Evolutionary conservation across 2,329 filamentous ascomycete species (phyloP).

Genomic region (Zasmidium angulare): DNA sequence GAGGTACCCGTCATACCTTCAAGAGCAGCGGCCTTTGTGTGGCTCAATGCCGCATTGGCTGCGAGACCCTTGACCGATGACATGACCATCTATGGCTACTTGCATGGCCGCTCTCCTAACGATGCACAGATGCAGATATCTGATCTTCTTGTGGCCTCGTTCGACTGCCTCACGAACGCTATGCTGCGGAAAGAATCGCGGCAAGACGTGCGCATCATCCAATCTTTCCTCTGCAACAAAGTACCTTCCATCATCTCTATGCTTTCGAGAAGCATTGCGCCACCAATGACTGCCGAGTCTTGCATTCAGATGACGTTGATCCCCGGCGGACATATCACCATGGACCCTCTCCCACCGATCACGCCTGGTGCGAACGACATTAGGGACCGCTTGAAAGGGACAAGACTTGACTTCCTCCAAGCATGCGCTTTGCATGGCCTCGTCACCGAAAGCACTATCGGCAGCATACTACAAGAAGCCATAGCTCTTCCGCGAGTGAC

Average conservation of each 20-base stretch:
- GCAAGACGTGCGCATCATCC: conserved; percentile 67
- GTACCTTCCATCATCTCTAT: conserved; percentile 62
- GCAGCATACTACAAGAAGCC: conserved; percentile 79
- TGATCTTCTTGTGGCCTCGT: conserved; percentile 82
- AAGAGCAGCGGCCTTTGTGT: conserved; percentile 79
- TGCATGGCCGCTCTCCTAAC: conserved; percentile 83
- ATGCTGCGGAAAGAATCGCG: conserved; percentile 68
- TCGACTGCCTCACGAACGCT: conserved; percentile 85
- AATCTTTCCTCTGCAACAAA: conserved; percentile 82
- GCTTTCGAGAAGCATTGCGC: conserved; percentile 58
- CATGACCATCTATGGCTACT: conserved; percentile 70
- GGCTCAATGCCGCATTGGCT: conserved; percentile 78
- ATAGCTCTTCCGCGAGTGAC: conserved; percentile 72
- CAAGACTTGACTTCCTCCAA: conserved; percentile 81
- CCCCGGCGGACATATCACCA: conserved; percentile 55
- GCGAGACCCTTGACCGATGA: conserved; percentile 84
- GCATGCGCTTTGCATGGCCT: conserved; percentile 85
- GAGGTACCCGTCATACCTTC: conserved; percentile 74
- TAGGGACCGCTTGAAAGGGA: conserved; percentile 62
- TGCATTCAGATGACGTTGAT: conserved; percentile 67
- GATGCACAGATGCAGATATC: conserved; percentile 75
- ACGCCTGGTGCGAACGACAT: conserved; percentile 58
- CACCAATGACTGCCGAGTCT: conserved; percentile 60
- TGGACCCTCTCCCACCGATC: conserved; percentile 64
- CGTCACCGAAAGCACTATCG: conserved; percentile 75